phyloP scores from a whole-genome alignment of 805 yeast genomes.

The Candida peoriensis region DNA sequence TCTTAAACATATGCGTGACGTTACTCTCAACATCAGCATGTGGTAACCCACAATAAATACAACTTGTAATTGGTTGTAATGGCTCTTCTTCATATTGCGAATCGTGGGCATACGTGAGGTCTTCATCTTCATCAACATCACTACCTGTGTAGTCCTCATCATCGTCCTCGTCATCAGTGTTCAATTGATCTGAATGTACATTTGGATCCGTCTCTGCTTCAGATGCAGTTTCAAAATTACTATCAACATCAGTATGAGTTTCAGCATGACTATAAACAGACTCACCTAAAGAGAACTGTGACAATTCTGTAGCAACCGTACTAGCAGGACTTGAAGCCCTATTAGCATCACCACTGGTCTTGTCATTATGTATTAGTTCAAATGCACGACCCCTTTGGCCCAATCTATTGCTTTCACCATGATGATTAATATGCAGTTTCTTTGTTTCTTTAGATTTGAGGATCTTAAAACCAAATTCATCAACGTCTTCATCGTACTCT shows the following conservation, averaged over 20 bases:
- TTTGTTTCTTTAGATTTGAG: conserved; percentile 23
- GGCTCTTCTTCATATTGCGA: conserved; percentile 24
- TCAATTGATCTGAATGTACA: conserved; percentile 28
- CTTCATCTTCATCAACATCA: conserved; percentile 21
- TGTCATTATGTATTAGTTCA: conserved; percentile 5
- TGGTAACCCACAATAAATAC: conserved; percentile 54
- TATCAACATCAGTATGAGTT: conserved; percentile 31
- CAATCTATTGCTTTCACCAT: too few relatives aligned
- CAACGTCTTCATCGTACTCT: conserved; percentile 30
- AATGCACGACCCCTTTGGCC: conserved; percentile 25
- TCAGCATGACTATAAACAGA: conserved; percentile 30
- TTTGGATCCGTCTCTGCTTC: conserved; percentile 43
- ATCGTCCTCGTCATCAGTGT: conserved; percentile 14
- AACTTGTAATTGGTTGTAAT: conserved; percentile 39
- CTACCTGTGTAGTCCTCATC: conserved; percentile 2
- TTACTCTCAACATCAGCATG: conserved; percentile 52
- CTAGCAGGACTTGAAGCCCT: conserved; percentile 47
- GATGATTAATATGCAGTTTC: conserved; percentile 11
- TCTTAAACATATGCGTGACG: conserved; percentile 69
- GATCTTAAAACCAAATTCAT: conserved; percentile 35
- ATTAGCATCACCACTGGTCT: conserved; percentile 5
- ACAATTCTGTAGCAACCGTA: conserved; percentile 50
- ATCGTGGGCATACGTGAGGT: conserved; percentile 11
- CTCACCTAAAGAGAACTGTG: conserved; percentile 53
- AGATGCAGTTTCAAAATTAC: conserved; percentile 40